These are phyloP conservation scores for Keithomyces neogunnii DNA, from an alignment of 2,329 filamentous ascomycete species.

Conservation along the genomic window DNA sequence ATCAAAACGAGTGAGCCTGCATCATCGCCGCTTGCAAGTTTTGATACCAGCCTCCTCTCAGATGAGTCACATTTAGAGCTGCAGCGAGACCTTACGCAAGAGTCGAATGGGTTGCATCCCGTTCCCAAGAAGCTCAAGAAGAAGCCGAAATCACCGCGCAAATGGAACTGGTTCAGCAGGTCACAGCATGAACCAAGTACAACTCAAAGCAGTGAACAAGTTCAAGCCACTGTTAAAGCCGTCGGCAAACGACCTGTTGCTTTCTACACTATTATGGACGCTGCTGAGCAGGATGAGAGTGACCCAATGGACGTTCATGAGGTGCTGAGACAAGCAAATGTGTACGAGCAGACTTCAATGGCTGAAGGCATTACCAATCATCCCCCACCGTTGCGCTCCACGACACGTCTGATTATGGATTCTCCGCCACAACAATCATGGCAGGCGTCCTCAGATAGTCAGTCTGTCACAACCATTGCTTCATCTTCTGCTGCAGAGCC, in stretches of 20 bases:
- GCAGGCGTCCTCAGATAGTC: neutral
- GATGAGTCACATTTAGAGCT: conserved; percentile 44
- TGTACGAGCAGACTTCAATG: conserved; percentile 18
- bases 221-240: conserved; percentile 40
- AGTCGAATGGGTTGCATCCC: conserved; percentile 17
- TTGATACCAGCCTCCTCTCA: conserved; percentile 48
- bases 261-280: conserved; percentile 55
- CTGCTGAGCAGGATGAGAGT: conserved; percentile 44
- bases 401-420: neutral
- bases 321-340: conserved; percentile 41
- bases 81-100: conserved; percentile 25
- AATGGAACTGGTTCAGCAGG: conserved; percentile 56
- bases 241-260: conserved; percentile 44
- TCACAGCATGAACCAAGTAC: conserved; percentile 35
- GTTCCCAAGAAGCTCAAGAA: conserved; percentile 48
- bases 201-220: conserved; percentile 25
- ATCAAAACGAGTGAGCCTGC: conserved; percentile 36
- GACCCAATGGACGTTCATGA: conserved; percentile 31
- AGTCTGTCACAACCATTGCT: neutral
- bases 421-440: neutral
- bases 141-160: conserved; percentile 45
- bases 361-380: neutral
- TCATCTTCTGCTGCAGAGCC: neutral
- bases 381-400: neutral
- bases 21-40: conserved; percentile 45